Evolutionary conservation across 768 basidiomycete genomes (phyloP), one percentile per base, ranked within the genome.

Genomic region (Lanmaoa pseudosensibilis): DNA sequence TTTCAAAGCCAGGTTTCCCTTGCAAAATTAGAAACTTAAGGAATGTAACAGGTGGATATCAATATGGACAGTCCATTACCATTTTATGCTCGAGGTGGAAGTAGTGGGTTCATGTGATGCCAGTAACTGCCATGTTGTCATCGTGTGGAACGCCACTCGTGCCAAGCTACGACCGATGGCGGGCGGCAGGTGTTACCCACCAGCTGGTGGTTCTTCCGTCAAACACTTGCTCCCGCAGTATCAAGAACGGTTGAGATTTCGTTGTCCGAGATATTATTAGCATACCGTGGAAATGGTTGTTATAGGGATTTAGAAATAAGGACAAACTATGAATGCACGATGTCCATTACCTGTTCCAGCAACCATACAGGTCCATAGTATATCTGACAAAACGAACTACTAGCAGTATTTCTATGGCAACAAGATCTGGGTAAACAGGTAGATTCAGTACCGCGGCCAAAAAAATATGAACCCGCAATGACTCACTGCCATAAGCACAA

Each of bases 401-500:
- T 32, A 27, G 32, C 13, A 49, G 1, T 46, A 37, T 40, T 41
- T 33, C 56, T 69, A 69, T 27, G 67, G 67, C 33, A 71, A 59
- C 52, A 70, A 34, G 27, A 70, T 56, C 69, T 70, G 30, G 19
- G 8, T 18, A 45, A 51, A 54, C 1, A 52, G 1, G 21, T 9
- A 19, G 2, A 32, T 41, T 68, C 40, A 54, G 48, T 13, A 39
- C 41, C 8, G 1, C 1, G 5, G 25, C 23, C 33, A 48, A 19
- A 27, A 30, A 45, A 25, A 18, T 18, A 52, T 4, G n/a, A 39
- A 49, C 43, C 16, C 13, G 15, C 10, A 34, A 21, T 7, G 18
- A 83, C 94, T 77, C 67, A 99, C 96, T 63, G 96, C 96, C 25
- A 98, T 74, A 33, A 99, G 78, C 5, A 99, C 95, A 57, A 98